Percentiles rank a stretch among this genome's conserved stretches.
phyloP scores from a whole-genome alignment of 805 yeast genomes.

The Ogataea populi-albae region DNA sequence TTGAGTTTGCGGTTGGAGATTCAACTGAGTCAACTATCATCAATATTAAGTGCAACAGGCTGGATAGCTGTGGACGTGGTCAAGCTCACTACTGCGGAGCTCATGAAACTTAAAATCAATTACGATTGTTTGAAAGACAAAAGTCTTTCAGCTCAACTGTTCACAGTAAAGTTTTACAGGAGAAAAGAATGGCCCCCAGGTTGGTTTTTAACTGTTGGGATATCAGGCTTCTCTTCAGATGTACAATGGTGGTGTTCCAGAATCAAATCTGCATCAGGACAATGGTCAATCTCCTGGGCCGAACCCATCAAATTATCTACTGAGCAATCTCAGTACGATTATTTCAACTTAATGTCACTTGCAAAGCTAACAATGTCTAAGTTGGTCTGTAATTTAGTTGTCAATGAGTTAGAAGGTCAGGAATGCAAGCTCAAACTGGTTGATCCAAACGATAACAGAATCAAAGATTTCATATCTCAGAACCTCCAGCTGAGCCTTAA shows the following conservation, averaged over 20 bases:
- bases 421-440: constrained; percentile 38
- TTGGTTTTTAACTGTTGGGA: constrained; percentile 49
- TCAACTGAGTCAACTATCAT: constrained; percentile 48
- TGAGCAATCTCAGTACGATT: constrained; percentile 23
- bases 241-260: constrained; percentile 54
- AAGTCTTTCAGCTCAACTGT: constrained; percentile 19
- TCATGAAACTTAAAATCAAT: constrained; percentile 37
- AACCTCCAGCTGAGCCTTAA: constrained; percentile 30
- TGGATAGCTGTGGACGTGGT: constrained; percentile 65
- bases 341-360: constrained; percentile 36
- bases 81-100: constrained; percentile 47
- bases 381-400: constrained; percentile 49
- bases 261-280: constrained; percentile 47
- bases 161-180: constrained; percentile 38
- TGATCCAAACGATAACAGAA: constrained; percentile 20
- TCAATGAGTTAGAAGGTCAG: constrained; percentile 45
- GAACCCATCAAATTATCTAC: constrained; percentile 27
- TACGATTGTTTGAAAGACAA: constrained; percentile 26
- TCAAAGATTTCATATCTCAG: constrained; percentile 18
- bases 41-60: constrained; percentile 59
- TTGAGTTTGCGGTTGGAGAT: constrained; percentile 48
- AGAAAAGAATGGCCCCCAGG: constrained; percentile 54
- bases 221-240: constrained; percentile 33
- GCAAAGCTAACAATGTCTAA: constrained; percentile 44
- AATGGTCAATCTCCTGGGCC: constrained; percentile 55